These are phyloP conservation scores for Torulaspora delbrueckii DNA, from an alignment of 805 yeast genomes.

Conservation along the genomic window DNA sequence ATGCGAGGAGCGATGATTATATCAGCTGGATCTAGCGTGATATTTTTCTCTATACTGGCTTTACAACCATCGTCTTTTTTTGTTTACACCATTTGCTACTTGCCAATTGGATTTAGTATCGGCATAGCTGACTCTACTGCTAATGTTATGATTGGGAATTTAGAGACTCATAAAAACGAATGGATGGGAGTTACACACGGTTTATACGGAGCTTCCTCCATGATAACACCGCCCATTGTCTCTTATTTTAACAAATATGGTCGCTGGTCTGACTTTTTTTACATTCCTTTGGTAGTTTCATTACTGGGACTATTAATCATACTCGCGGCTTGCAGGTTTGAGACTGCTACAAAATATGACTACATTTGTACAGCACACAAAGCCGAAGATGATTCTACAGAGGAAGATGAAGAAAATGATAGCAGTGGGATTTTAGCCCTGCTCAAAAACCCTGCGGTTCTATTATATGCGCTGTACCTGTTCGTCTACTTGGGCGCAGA, in stretches of 20 bases:
- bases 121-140: slow-evolving; percentile 34
- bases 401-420: slow-evolving; percentile 17
- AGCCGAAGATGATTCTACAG: slow-evolving; percentile 17
- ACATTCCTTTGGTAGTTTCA: slow-evolving; percentile 37
- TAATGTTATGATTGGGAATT: slow-evolving; percentile 32
- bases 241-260: slow-evolving; percentile 38
- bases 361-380: slow-evolving; percentile 22
- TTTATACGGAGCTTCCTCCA: slow-evolving; percentile 66
- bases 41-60: slow-evolving; percentile 21
- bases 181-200: slow-evolving; percentile 64
- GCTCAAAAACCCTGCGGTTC: slow-evolving; percentile 33
- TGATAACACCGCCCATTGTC: slow-evolving; percentile 61
- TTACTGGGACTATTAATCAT: slow-evolving; percentile 32
- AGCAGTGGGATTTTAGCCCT: slow-evolving; percentile 5
- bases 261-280: slow-evolving; percentile 30
- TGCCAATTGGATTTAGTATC: slow-evolving; percentile 35
- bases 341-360: slow-evolving; percentile 36
- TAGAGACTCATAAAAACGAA: slow-evolving; percentile 46
- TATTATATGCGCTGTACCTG: slow-evolving; percentile 51
- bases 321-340: slow-evolving; percentile 45
- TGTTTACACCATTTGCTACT: slow-evolving; percentile 23
- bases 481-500: slow-evolving; percentile 67
- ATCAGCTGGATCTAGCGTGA: slow-evolving; percentile 18
- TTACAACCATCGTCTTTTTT: slow-evolving; percentile 25
- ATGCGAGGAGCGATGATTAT: slow-evolving; percentile 30